Base-by-base conservation (phyloP, 768 basidiomycete species). In the Pulveroboletus sp. region DNA sequence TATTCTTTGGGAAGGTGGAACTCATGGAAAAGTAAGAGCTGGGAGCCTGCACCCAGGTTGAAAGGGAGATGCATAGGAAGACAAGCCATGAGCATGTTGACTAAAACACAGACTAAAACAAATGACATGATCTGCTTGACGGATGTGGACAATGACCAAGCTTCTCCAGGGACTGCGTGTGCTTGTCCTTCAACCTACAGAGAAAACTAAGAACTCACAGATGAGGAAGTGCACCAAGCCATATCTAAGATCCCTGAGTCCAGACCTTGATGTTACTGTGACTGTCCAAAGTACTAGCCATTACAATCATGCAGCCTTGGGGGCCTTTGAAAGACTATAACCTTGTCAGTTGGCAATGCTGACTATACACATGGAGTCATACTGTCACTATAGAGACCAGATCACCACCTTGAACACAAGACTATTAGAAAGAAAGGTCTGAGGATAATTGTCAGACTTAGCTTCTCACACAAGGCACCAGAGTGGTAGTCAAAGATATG, bases 191-290 rank as follows among this genome's bases (percentile, higher is more conserved):
- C 17, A 7, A 4, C 17, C 35, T 36, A 20, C 35, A 20, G 12
- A 1, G 35, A 19, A 36, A 36, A n/a, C n/a, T 36, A 19, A 36
- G 16, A 6, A 36, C 6, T 19, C 17, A 20, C 17, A 36, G 7
- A 17, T 17, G 8, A 13, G 9, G 35, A 17, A 7, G 16, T 16
- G 11, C 14, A 13, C 11, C 13, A 36, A 36, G 20, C n/a, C 35
- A 36, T 36, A 36, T 19, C 35, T 17, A 19, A 20, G 6, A 20
- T 36, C 19, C 35, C 13, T 42, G 19, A 26, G 29, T 45, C 43
- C 43, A 50, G 2, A 50, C 49, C 14, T 50, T 50, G 23, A 50
- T 36, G 31, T 20, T 45, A 23, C 17, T 50, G 14, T 50, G 49
- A 34, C 49, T n/a, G 3, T 45, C 23, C 12, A 14, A 16, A 0